phyloP scores from a whole-genome alignment of 164 flowering plant genomes.

The Tetrastigma voinierianum region DNA sequence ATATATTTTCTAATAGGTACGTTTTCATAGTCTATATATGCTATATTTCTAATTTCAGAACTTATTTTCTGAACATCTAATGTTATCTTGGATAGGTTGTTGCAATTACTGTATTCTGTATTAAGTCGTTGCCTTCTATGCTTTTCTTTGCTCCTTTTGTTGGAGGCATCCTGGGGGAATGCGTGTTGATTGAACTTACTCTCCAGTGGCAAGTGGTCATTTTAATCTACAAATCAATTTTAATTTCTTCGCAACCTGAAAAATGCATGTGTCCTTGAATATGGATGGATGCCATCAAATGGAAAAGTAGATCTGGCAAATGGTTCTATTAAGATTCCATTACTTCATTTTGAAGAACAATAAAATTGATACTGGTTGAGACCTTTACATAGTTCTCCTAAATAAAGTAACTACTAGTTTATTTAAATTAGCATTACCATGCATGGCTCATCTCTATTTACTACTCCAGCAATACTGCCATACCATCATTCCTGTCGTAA shows the following conservation, averaged over 20 bases:
- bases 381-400: not conserved
- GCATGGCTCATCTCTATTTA: not conserved
- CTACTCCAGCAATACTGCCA: not conserved
- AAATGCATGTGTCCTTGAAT: too few relatives aligned
- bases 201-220: constrained; percentile 75
- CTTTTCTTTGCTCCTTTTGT: constrained; percentile 97
- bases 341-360: too few relatives aligned
- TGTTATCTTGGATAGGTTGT: constrained; percentile 60
- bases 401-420: not conserved
- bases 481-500: not conserved
- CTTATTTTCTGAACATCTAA: not conserved
- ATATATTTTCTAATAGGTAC: not conserved
- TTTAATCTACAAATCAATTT: not conserved
- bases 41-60: not conserved
- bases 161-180: constrained; percentile 80
- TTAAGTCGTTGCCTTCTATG: constrained; percentile 92
- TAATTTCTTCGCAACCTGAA: not conserved
- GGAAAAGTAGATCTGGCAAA: too few relatives aligned
- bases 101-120: constrained; percentile 92
- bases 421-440: not conserved
- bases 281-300: too few relatives aligned
- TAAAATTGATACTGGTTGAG: not conserved
- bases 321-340: too few relatives aligned
- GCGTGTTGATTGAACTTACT: constrained; percentile 56
- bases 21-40: not conserved